A percentile compares a stretch with the other conserved stretches of the same genome.
These are phyloP conservation scores for Hylodesmum podocarpum DNA, from an alignment of 306 rosid species.

Conservation along the genomic window DNA sequence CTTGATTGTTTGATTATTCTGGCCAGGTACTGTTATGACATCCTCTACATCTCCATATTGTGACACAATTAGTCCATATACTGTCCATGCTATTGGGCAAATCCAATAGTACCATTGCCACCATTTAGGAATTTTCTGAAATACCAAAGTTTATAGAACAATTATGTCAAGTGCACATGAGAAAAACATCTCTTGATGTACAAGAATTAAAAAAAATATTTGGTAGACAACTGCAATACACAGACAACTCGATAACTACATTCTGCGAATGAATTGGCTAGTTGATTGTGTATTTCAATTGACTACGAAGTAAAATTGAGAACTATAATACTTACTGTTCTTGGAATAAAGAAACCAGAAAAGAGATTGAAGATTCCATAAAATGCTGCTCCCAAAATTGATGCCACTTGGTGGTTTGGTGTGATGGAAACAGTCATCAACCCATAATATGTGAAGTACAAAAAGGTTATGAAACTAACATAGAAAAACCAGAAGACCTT, in stretches of 20 bases:
- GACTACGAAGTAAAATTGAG: no score
- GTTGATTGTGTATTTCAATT: no score
- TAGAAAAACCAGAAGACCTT: conserved; percentile 91
- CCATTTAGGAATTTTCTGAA: conserved; percentile 97
- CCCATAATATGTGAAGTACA: conserved; percentile 95
- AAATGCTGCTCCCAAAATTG: conserved; percentile 84
- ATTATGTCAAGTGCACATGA: conserved; percentile 14
- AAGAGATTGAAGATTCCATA: conserved; percentile 86
- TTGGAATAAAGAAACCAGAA: conserved; percentile 91
- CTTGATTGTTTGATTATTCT: conserved; percentile 1
- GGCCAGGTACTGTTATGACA: conserved; percentile 53
- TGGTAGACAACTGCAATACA: no score
- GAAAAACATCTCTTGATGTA: not conserved
- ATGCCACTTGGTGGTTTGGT: conserved; percentile 89
- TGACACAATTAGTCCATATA: conserved; percentile 88
- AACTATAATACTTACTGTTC: conserved; percentile 76
- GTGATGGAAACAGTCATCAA: conserved; percentile 97
- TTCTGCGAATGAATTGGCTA: no score
- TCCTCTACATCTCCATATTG: conserved; percentile 69
- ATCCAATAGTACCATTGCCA: conserved; percentile 98
- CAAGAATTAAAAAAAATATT: not conserved
- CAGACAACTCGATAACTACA: no score
- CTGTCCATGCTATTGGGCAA: conserved; percentile 96
- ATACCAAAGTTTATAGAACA: conserved; percentile 5
- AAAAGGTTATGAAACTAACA: conserved; percentile 77